Conservation (phyloP, 345 rosid species). For the Sisymbrium irio region DNA sequence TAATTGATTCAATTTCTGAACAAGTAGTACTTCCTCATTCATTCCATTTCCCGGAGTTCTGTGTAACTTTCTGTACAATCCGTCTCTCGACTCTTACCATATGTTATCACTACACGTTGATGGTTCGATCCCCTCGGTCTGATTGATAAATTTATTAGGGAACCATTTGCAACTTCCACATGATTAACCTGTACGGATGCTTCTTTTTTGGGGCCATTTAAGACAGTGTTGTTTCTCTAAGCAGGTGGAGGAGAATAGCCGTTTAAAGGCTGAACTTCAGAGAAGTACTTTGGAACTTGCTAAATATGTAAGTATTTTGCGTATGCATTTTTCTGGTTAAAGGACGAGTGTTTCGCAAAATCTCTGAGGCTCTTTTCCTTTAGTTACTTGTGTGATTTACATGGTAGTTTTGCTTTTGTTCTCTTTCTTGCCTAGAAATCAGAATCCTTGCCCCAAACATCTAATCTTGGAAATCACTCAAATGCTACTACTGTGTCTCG, state of each 20-base stretch:
- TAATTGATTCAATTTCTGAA: background rate
- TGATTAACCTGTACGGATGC: background rate
- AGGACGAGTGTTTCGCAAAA: background rate
- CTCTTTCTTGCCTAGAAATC: slow-evolving; percentile 31
- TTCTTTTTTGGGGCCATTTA: background rate
- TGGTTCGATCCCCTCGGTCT: background rate
- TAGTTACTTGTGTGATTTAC: background rate
- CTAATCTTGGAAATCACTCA: slow-evolving; percentile 39
- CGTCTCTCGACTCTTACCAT: slow-evolving; percentile 2
- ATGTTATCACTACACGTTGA: background rate
- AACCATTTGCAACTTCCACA: background rate
- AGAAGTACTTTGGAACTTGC: slow-evolving; percentile 53
- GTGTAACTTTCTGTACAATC: background rate
- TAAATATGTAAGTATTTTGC: slow-evolving; percentile 50
- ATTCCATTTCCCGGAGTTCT: background rate
- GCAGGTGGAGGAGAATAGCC: slow-evolving; percentile 81
- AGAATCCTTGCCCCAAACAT: slow-evolving; percentile 36
- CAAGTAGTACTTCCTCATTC: background rate
- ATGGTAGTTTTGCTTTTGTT: slow-evolving; percentile 18
- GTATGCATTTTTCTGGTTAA: background rate
- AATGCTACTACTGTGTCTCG: slow-evolving; percentile 29
- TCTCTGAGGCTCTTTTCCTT: background rate
- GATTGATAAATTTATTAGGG: background rate
- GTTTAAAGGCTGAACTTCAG: slow-evolving; percentile 67
- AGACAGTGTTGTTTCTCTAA: slow-evolving; percentile 12